A percentile compares a stretch with the other conserved stretches of the same genome.
These are phyloP conservation scores for Xylaria sp. DNA, from an alignment of 2,329 filamentous ascomycete genomes.

Conservation along the genomic window DNA sequence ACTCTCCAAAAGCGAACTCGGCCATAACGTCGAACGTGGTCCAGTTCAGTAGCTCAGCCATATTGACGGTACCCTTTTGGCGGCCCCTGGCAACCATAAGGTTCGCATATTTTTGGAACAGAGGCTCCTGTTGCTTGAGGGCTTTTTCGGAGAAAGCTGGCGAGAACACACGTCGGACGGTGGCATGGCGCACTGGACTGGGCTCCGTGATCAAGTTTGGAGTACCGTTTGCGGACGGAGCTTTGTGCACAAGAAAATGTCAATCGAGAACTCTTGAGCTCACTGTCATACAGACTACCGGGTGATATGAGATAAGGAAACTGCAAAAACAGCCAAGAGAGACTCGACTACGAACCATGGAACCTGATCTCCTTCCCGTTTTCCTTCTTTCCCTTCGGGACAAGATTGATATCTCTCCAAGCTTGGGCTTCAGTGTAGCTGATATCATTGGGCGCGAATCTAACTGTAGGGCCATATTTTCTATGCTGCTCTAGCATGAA, in stretches of 20 bases:
- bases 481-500: constrained; percentile 36
- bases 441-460: constrained; percentile 40
- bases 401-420: constrained; percentile 31
- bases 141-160: constrained; percentile 37
- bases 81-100: constrained; percentile 29
- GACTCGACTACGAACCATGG: neutral
- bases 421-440: constrained; percentile 38
- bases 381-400: constrained; percentile 25
- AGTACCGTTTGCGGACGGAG: constrained; percentile 28
- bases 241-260: neutral
- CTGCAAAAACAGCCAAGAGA: neutral
- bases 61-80: constrained; percentile 25
- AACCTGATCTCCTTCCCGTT: constrained; percentile 32
- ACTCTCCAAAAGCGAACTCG: constrained; percentile 39
- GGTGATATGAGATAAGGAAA: too few relatives aligned
- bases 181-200: constrained; percentile 28
- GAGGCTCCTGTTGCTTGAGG: constrained; percentile 33
- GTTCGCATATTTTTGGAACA: constrained; percentile 36
- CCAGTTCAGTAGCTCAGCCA: constrained; percentile 36
- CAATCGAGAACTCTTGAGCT: neutral
- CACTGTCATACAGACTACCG: neutral
- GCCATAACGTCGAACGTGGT: constrained; percentile 43
- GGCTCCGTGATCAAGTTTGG: constrained; percentile 27
- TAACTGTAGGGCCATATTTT: constrained; percentile 38
- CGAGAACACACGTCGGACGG: constrained; percentile 31